phyloP scores from a whole-genome alignment of 148 eudicot genomes.

The Hydrangea macrophylla region DNA sequence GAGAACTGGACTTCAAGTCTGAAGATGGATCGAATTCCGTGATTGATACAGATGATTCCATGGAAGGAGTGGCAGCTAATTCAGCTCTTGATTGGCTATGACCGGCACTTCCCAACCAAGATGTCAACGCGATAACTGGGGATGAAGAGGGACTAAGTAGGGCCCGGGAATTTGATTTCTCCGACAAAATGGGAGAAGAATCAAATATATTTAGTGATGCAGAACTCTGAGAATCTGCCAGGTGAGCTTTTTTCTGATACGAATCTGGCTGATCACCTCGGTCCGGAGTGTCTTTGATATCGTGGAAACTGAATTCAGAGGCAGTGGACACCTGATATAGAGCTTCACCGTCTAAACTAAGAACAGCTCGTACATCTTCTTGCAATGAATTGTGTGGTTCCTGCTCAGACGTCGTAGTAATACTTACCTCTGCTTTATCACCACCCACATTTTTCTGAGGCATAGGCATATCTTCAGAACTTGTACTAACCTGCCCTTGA shows the following conservation, averaged over 20 bases:
- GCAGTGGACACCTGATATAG: conserved; percentile 38
- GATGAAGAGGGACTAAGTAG: conserved; percentile 45
- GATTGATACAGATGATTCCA: conserved; percentile 51
- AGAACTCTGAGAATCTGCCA: conserved; percentile 72
- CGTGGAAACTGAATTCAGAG: conserved; percentile 39
- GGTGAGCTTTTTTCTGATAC: conserved; percentile 18
- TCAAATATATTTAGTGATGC: conserved; percentile 47
- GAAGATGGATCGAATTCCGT: conserved; percentile 49
- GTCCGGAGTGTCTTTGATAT: conserved; percentile 35
- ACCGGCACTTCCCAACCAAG: conserved; percentile 61
- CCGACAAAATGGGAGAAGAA: conserved; percentile 85
- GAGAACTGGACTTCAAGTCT: conserved; percentile 58
- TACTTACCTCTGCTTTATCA: conserved; percentile 25
- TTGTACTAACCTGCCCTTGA: conserved; percentile 73
- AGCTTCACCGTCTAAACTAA: conserved; percentile 35
- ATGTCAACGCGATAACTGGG: conserved; percentile 54
- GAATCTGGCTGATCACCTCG: conserved; percentile 49
- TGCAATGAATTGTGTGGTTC: conserved; percentile 25
- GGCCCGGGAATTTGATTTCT: conserved; percentile 54
- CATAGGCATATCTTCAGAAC: conserved; percentile 75
- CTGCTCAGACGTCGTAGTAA: conserved; percentile 13
- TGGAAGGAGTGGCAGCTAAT: conserved; percentile 42
- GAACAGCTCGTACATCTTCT: conserved; percentile 35
- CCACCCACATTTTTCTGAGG: conserved; percentile 26
- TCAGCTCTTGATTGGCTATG: conserved; percentile 39